Evolutionary conservation across 2,329 filamentous ascomycete genomes (phyloP), one percentile per base, ranked within the genome.

Genomic region (Fusarium beomiforme): DNA sequence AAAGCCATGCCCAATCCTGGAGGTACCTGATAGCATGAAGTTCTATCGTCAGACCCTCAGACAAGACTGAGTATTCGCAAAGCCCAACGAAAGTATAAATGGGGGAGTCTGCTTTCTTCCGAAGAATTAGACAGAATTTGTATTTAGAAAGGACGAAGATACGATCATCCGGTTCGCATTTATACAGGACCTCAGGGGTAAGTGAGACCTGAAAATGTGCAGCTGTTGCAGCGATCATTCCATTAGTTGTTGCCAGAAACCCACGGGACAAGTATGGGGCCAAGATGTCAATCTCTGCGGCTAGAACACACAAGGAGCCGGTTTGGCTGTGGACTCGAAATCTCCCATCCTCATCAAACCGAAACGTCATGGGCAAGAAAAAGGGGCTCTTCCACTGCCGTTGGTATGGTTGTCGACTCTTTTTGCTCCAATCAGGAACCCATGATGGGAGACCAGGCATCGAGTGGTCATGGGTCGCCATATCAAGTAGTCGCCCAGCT

Each of bases 371-470:
- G n/a, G n/a, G 19, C 6, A 21, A n/a, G 5, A 11, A 12, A 26
- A 9, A 31, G 2, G 2, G 1, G 13, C 7, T 7, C 2, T 4
- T 13, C 34, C 49, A 53, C 3, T 21, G 1, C 5, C 17, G 16
- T n/a, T 3, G 41, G 13, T 29, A 9, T 13, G 44, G 4, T 2
- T n/a, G 55, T 42, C 21, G 59, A 8, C n/a, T 50, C 24, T 60
- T 62, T 4, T 24, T 8, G 2, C 55, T 60, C 55, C 55, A 60
- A 4, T 60, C 42, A 5, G 59, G 59, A 4, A 62, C 55, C 59
- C 42, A 62, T 0, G 54, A 62, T 14, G 55, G 54, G 8, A 62
- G 11, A 0, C 33, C 54, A 3, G 1, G 6, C 42, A 60, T 29
- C 0, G 19, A 41, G 14, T 8, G 29, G 6, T 2, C 55, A 9